Evolutionary conservation across 225 moss, liverwort and hornwort species (phyloP), one percentile per base, ranked within the genome.

Genomic region (Sphagnum tenellum): DNA sequence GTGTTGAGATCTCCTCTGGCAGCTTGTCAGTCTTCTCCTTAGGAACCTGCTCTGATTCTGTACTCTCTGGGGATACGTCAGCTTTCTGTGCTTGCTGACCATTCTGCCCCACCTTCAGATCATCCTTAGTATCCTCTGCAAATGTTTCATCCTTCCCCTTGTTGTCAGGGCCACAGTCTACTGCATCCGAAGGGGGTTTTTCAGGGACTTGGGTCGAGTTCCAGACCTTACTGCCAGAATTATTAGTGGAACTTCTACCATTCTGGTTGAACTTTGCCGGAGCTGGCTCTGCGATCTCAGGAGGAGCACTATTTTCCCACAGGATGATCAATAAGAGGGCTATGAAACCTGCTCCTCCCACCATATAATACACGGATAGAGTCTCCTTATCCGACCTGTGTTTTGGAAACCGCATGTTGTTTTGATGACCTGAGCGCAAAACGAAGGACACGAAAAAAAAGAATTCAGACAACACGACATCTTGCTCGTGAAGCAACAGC

Each of bases 241-340:
- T 3, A 47, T 55, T 49, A 55, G 45, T 29, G 29, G 29, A 29
- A 29, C 29, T 9, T 56, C 63, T 8, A 12, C 59, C 64, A n/a
- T 57, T 4, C 62, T 8, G 46, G 62, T 46, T 48, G 59, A 3
- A 3, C 50, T 44, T 0, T 29, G 29, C 29, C 29, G 50, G 51
- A 52, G 10, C 12, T 46, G 66, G 57, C 1, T 74, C 76, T 3
- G 64, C 62, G 57, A 77, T 72, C 51, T 70, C 66, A 49, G 79
- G 71, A 4, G 89, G 93, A 3, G 76, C 59, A 70, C 76, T 90
- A 1, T 84, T 52, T 52, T 84, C 72, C 89, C 86, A 93, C 10
- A 88, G 57, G 4, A 80, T 88, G 11, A 90, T 66, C 66, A 93
- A 76, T n/a, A 88, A 80, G 29, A 81, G 60, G 29, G 82, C 77